Evolutionary conservation across 257 asterid genomes (phyloP).

Genomic region (Solanum bulbocastanum): DNA sequence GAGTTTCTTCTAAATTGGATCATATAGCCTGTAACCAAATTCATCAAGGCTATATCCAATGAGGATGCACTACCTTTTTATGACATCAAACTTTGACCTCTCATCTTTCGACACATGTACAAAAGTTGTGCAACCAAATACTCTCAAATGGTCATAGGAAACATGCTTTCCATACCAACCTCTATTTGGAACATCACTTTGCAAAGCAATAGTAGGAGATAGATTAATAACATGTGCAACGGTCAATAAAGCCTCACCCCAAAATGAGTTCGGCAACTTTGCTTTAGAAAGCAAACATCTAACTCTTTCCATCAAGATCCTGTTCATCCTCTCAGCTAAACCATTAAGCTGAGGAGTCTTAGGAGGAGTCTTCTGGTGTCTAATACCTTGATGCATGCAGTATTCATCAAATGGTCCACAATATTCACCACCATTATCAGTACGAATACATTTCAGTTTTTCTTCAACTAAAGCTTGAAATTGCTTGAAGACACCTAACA

Average conservation of each 20-base stretch:
- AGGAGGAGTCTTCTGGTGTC: too few relatives aligned
- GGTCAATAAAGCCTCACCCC: neutral
- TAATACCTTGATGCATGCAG: neutral
- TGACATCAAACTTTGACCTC: too few relatives aligned
- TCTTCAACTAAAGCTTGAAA: neutral
- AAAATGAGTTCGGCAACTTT: neutral
- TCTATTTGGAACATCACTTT: neutral
- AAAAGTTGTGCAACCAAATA: neutral
- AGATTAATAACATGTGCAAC: neutral
- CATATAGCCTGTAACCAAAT: neutral
- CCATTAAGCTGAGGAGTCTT: neutral
- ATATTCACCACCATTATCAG: neutral
- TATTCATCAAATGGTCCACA: too few relatives aligned
- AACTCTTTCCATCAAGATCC: neutral
- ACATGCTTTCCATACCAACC: neutral
- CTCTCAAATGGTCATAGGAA: neutral
- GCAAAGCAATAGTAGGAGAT: neutral
- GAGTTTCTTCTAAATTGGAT: too few relatives aligned
- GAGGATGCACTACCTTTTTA: too few relatives aligned
- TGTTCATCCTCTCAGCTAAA: neutral
- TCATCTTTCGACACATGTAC: too few relatives aligned
- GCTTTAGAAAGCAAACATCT: neutral
- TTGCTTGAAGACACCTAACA: neutral
- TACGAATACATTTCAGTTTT: neutral
- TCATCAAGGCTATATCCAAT: too few relatives aligned